These are phyloP conservation scores for Venturiaceae sp. DNA, from an alignment of 2,329 filamentous ascomycete species.

Conservation along the genomic window DNA sequence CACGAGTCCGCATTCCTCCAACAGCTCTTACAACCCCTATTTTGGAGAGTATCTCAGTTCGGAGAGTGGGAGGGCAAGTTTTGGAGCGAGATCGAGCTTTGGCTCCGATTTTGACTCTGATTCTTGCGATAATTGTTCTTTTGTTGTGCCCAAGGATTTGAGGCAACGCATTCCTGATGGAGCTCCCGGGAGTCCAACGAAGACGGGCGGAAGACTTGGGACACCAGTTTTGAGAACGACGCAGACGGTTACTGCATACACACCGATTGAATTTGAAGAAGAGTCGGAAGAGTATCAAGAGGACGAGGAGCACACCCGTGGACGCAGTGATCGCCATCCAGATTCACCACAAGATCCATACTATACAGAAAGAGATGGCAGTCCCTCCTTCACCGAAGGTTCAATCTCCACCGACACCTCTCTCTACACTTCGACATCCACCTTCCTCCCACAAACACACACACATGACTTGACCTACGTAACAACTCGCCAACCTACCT, in stretches of 20 bases:
- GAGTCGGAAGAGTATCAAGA: background rate
- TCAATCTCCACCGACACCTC: constrained; percentile 10
- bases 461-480: constrained; percentile 48
- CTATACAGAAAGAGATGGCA: background rate
- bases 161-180: constrained; percentile 43
- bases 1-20: constrained; percentile 26
- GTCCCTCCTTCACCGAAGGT: background rate
- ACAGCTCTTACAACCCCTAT: constrained; percentile 33
- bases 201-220: constrained; percentile 39
- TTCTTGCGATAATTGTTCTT: constrained; percentile 47
- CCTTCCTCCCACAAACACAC: constrained; percentile 33
- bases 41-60: constrained; percentile 19
- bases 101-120: constrained; percentile 37
- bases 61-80: constrained; percentile 13
- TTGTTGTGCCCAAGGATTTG: constrained; percentile 44
- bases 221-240: constrained; percentile 46
- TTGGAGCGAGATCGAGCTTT: constrained; percentile 20
- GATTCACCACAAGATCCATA: background rate
- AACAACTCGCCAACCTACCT: constrained; percentile 45
- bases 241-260: constrained; percentile 41
- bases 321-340: background rate
- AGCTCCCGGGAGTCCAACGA: constrained; percentile 39
- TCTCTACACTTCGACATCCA: constrained; percentile 23
- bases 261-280: background rate
- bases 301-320: background rate